Base-by-base conservation (phyloP, 176 grass and related monocot species). In the Carex myosuroides region DNA sequence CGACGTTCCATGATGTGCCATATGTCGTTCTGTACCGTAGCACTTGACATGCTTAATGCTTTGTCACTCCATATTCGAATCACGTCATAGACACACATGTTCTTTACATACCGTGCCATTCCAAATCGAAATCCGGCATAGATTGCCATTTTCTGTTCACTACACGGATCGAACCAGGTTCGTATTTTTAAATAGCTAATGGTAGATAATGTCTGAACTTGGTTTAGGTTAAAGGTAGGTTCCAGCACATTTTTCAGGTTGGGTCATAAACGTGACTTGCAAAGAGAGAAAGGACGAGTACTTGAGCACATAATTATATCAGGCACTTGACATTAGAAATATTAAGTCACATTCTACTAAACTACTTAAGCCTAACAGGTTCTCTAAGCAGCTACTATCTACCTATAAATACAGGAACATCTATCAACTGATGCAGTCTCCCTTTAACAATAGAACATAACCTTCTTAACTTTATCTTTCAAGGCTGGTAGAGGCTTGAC, bases 391-490 rank as follows among this genome's bases (percentile, higher is more conserved):
- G 32, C 73, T 65, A 78, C 70, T 84, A 75, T 88, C 48, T 55
- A 77, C 80, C 83, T 94, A 94, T 89, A 63, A 53, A 84, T 90
- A 87, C 87, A 89, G 85, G 62, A 76, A 85, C 88, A 90, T 54
- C 60, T 84, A 60, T 85, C 81, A 87, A 88, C 60, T 83, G 64
- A 81, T 92, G 76, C 91, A 70, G 83, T 87, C 26, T 75, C 79
- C 59, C 63, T 65, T 91, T 64, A 99, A 61, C 97, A 99, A 86
- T 99, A 99, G 90, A 99, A 99, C 97, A 99, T 99, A 84, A 99
- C 93, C 81, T 90, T 96, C 91, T 99, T 99, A 82, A 99, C 97
- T 90, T 91, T 99, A 85, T 99, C 97, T 86, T 99, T 99, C 62
- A 99, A 67, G 0, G 93, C 97, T 1, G 97, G 97, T 56, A 99